Evolutionary conservation across 129 eudicot genomes (phyloP).

Genomic region (Logfia minima): DNA sequence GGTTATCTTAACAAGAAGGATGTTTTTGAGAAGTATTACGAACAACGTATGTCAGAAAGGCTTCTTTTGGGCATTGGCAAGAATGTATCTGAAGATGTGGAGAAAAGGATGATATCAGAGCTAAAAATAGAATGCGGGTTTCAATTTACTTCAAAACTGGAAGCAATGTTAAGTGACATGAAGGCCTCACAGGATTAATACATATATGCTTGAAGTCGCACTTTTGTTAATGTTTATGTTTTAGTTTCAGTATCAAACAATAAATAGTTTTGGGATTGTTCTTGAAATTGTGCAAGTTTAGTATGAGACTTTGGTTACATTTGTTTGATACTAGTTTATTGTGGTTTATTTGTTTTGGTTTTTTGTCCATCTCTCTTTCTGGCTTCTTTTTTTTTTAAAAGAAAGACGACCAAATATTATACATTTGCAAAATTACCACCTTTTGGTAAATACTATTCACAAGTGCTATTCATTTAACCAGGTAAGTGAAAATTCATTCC

Average conservation of each 20-base stretch:
- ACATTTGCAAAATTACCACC: background rate
- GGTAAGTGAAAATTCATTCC: too few relatives aligned
- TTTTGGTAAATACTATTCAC: background rate
- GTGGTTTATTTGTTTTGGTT: background rate
- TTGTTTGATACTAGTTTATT: background rate
- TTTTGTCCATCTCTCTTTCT: background rate
- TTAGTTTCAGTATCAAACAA: background rate
- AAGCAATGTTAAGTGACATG: constrained; percentile 54
- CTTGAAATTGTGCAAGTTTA: background rate
- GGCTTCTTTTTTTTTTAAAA: background rate
- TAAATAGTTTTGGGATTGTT: background rate
- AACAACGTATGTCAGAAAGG: constrained; percentile 48
- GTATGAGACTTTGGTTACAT: background rate
- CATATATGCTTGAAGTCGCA: background rate
- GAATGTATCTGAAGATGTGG: constrained; percentile 48
- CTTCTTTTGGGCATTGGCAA: constrained; percentile 39
- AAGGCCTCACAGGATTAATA: constrained; percentile 22
- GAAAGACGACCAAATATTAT: background rate
- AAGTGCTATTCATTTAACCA: background rate
- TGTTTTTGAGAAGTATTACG: constrained; percentile 46
- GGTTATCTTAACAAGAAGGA: constrained; percentile 20
- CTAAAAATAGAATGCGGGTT: constrained; percentile 53
- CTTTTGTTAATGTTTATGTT: background rate
- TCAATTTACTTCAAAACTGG: constrained; percentile 52
- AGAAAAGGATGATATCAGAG: constrained; percentile 43